Evolutionary conservation across 768 basidiomycete genomes (phyloP), one percentile per base, ranked within the genome.

Genomic region (Suillus fuscotomentosus): DNA sequence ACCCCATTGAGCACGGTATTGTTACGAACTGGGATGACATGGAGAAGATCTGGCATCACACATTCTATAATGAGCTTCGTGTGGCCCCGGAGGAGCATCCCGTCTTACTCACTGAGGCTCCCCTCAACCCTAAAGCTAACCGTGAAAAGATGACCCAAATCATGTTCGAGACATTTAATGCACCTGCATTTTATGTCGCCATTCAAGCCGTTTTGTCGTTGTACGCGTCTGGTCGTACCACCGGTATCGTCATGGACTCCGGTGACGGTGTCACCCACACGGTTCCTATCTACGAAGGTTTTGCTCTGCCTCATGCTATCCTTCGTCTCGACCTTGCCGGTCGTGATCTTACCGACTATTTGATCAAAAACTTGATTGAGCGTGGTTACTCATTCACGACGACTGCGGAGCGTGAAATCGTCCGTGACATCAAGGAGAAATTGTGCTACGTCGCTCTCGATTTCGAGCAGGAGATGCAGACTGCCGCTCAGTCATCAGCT

Each of bases 11-110:
- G 77, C 93, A 94, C 81, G 92, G 93, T 79, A 91, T 94, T 74
- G 92, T 97, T 77, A 95, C 94, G 78, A 95, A 97, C 88, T 97
- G 95, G 95, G 95, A 96, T 72, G 95, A 96, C 80, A 96, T 96
- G 94, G 95, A 97, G 83, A 95, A 96, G 82, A 96, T 96, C 77
- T 97, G 94, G 94, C 94, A 95, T 78, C 94, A 96, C 83, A 95
- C 95, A 39, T 97, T 96, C 80, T 96, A 89, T 80, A 90, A 90
- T 72, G 89, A 90, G 72, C 83, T 90, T 65, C 88, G 89, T 75
- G 88, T 90, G 64, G 89, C 89, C 3, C 88, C 88, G 11, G 89
- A 90, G 74, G 89, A 90, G 72, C 89, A 89, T 77, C 89, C 88
- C 41, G 85, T 90, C 68, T 77, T 89, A 8, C 81, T 89, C 68